Conservation (phyloP, 2,329 filamentous ascomycete genomes). For the Aspergillus quadricinctus region DNA sequence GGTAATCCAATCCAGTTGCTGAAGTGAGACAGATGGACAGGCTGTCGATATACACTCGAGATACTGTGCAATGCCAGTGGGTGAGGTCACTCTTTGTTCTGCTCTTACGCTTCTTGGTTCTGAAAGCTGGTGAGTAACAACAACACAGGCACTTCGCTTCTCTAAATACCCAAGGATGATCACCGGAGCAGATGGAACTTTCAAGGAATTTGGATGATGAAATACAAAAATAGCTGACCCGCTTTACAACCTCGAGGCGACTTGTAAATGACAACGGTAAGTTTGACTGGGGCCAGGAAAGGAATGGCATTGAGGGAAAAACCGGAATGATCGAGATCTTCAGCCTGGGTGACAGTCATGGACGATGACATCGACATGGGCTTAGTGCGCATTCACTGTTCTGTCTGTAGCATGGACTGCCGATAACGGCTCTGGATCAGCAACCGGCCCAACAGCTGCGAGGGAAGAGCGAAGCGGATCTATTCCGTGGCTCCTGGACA, state of each 20-base stretch:
- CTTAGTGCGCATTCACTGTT: slow-evolving; percentile 3
- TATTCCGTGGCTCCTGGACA: slow-evolving; percentile 8
- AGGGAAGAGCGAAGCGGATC: slow-evolving; percentile 5
- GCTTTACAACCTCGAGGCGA: not conserved
- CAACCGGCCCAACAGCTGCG: not conserved
- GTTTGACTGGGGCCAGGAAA: not conserved
- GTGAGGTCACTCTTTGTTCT: not conserved
- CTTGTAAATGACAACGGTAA: not conserved
- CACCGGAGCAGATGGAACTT: not conserved
- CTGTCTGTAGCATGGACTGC: not conserved
- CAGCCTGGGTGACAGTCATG: slow-evolving; percentile 7
- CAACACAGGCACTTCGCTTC: not conserved
- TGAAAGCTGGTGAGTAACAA: not conserved
- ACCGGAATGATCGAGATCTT: slow-evolving; percentile 18
- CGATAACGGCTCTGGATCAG: slow-evolving; percentile 7
- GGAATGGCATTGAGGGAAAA: slow-evolving; percentile 1
- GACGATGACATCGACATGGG: slow-evolving; percentile 1
- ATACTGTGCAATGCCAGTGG: not conserved
- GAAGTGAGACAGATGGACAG: not conserved
- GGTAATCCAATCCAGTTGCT: not conserved
- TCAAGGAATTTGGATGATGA: slow-evolving; percentile 1
- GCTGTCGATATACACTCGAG: not conserved
- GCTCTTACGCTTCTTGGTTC: not conserved
- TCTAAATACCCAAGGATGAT: not conserved
- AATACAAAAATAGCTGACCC: slow-evolving; percentile 3